These are phyloP conservation scores for Tolypocladium inflatum DNA, from an alignment of 2,329 filamentous ascomycete genomes.

Conservation along the genomic window DNA sequence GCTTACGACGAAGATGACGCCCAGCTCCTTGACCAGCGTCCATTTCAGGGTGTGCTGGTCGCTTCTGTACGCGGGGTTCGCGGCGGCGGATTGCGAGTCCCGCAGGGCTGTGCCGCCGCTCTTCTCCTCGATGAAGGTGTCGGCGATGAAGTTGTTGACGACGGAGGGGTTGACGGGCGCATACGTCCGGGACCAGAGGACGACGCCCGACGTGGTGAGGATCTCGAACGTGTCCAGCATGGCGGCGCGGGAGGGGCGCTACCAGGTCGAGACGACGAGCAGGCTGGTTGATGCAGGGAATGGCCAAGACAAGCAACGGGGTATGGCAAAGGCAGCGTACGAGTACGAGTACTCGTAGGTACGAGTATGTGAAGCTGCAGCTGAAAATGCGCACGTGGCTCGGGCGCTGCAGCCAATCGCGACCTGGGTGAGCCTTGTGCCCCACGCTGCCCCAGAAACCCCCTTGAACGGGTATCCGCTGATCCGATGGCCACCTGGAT, in stretches of 20 bases:
- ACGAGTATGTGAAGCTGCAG: too few relatives aligned
- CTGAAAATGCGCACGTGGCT: too few relatives aligned
- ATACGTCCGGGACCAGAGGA: constrained; percentile 90
- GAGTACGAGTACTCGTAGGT: too few relatives aligned
- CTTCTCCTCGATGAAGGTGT: constrained; percentile 97
- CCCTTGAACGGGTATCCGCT: too few relatives aligned
- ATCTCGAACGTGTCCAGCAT: constrained; percentile 99
- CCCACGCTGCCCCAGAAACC: too few relatives aligned
- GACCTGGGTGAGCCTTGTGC: too few relatives aligned
- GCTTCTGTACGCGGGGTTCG: constrained; percentile 70
- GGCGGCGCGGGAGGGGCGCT: constrained; percentile 8
- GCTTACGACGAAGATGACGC: constrained; percentile 83
- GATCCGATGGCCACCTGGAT: too few relatives aligned
- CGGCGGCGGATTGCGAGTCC: constrained; percentile 47
- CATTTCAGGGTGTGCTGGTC: constrained; percentile 95
- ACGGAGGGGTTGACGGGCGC: constrained; percentile 69
- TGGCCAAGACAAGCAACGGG: not conserved
- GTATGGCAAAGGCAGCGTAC: not conserved
- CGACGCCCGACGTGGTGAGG: constrained; percentile 88
- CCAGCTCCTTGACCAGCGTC: constrained; percentile 85
- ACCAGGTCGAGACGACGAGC: not conserved
- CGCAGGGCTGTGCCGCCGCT: constrained; percentile 51
- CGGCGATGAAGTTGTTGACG: constrained; percentile 89
- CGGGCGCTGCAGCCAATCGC: too few relatives aligned
- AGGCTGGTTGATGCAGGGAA: not conserved